Conservation (phyloP, 345 rosid genomes). For the Salix exigua region DNA sequence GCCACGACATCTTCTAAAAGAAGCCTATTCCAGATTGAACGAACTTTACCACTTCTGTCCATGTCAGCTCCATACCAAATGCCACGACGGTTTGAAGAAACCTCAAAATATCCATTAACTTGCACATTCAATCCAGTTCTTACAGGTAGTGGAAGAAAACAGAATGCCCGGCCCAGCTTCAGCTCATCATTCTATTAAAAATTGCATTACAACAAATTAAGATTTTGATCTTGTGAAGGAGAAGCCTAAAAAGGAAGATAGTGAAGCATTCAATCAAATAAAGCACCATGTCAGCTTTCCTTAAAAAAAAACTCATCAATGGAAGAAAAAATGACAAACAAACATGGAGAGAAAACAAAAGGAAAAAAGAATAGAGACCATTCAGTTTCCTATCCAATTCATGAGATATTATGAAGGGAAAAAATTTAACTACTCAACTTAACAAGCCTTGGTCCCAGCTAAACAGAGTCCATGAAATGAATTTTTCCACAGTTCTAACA, state of each 20-base stretch:
- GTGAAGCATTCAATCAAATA: neutral
- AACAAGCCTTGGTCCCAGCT: too few relatives aligned
- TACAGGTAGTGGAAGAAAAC: slow-evolving; percentile 94
- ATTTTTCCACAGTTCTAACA: too few relatives aligned
- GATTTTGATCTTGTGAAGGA: slow-evolving; percentile 8
- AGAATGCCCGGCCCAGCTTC: slow-evolving; percentile 84
- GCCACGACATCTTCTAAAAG: slow-evolving; percentile 89
- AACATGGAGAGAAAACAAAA: too few relatives aligned
- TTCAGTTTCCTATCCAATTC: too few relatives aligned
- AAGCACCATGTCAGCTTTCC: slow-evolving; percentile 1
- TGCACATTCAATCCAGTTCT: slow-evolving; percentile 85
- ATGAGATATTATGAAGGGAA: too few relatives aligned
- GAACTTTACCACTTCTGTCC: slow-evolving; percentile 96
- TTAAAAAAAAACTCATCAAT: neutral
- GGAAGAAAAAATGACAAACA: too few relatives aligned
- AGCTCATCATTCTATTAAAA: slow-evolving; percentile 54
- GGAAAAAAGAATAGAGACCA: too few relatives aligned
- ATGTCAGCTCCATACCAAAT: slow-evolving; percentile 98
- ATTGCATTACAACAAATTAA: slow-evolving; percentile 22
- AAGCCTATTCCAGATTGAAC: slow-evolving; percentile 90
- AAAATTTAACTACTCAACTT: too few relatives aligned
- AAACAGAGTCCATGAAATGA: too few relatives aligned
- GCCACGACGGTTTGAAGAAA: slow-evolving; percentile 93
- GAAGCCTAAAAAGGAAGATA: neutral
- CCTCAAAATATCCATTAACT: slow-evolving; percentile 93